Base-by-base conservation (phyloP, 371 early-diverging fungal genomes). In the Quaeritorhiza haematococci region DNA sequence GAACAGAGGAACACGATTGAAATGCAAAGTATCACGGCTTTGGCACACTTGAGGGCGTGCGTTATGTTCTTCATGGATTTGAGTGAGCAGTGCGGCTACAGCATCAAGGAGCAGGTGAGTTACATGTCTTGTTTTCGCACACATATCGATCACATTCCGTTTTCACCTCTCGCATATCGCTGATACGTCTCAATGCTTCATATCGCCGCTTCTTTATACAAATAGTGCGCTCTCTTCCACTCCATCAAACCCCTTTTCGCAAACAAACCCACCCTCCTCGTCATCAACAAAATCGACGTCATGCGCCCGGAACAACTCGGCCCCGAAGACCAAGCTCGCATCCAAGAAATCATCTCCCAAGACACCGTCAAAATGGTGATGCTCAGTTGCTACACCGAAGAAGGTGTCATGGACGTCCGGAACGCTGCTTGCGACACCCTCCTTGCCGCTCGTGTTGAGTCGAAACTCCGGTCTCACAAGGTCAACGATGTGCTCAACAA, bases 1-100 rank as follows among this genome's bases (percentile, higher is more conserved):
- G 99, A 99, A 80, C 92, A 99, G 66, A 89, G 98, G 67, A 99
- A 99, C 79, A 98, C 98, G 24, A 99, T 99, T 68, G 99, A 99
- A 80, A 99, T 99, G 99, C 99, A 99, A 75, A 94, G 96, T 52
- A 96, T 99, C 64, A 99, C 99, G 13, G 99, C 99, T 32, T 84
- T 99, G 62, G 99, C 99, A 21, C 99, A 99, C 72, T 78, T 99
- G 71, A 85, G 98, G 62, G 90, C 98, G 15, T 92, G 94, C 57
- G 90, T 99, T 66, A 74, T 99, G 73, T 99, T 90, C 86, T 99
- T 99, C 72, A 89, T 99, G 69, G 99, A 99, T 76, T 72, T 98
- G 33, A 95, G 97, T 17, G 99, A 97, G 71, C 94, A 92, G 71
- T 99, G 99, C 82, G 99, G 99, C 45, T 98, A 98, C 84, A 88